Evolutionary conservation across 2,329 filamentous ascomycete species (phyloP).

Genomic region (Tolypocladium tropicale): DNA sequence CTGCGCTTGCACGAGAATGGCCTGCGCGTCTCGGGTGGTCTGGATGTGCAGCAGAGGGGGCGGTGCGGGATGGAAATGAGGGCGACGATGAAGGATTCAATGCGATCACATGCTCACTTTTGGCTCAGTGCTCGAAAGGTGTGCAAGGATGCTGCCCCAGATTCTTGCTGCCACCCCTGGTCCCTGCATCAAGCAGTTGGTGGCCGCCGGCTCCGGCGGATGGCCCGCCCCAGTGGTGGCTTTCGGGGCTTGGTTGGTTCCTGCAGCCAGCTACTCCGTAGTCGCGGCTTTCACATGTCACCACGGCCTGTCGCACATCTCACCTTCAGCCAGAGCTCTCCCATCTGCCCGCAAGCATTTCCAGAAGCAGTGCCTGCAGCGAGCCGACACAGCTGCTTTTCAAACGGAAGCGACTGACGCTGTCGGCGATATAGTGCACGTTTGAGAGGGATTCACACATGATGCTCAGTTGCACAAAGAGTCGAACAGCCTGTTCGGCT

Average conservation of each 20-base stretch:
- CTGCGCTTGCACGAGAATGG: background rate
- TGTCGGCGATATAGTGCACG: background rate
- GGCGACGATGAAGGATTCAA: background rate
- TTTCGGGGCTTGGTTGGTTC: background rate
- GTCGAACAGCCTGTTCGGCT: background rate
- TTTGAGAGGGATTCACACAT: background rate
- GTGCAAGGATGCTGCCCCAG: background rate
- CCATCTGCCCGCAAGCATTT: background rate
- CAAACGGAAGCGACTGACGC: background rate
- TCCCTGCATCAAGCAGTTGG: background rate
- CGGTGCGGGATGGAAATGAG: background rate
- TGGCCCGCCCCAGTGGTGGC: background rate
- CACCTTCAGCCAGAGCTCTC: background rate
- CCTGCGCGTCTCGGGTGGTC: background rate
- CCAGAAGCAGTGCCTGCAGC: background rate
- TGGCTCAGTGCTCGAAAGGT: background rate
- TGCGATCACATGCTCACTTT: constrained; percentile 1
- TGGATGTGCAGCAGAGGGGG: background rate
- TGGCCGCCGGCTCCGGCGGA: background rate
- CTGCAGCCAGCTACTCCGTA: constrained; percentile 1
- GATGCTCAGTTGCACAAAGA: background rate
- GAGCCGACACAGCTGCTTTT: background rate
- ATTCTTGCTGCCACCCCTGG: background rate
- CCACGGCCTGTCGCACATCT: background rate
- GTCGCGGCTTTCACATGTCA: background rate